Evolutionary conservation across 805 yeast genomes (phyloP), one percentile per base, ranked within the genome.

Genomic region (Kuraishia hungarica): DNA sequence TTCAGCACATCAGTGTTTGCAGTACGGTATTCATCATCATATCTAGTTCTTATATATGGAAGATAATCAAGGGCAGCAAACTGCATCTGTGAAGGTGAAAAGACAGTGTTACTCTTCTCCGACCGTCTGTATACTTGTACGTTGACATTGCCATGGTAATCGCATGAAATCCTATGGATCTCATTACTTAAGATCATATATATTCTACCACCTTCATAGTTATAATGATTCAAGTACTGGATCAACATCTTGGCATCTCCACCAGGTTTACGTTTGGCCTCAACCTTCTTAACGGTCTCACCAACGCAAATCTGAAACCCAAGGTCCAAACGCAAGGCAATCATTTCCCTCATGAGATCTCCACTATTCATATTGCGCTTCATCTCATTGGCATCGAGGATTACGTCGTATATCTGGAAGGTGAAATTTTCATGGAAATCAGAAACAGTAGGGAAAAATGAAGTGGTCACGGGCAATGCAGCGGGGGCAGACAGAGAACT

Each of bases 231-330:
- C 23, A 86, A 72, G 54, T 84, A 82, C 61, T 84, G 85, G 7
- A 79, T 73, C 46, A 89, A 66, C 15, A 78, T 67, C 17, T 78
- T 80, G 1, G 81, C 77, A 60, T 77, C 78, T 51, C 88, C 82
- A 51, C 77, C 73, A 8, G 85, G 76, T 55, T 80, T 71, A 57
- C 86, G 68, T 57, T 78, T 80, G 28, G 78, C 69, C 67, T 93
- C 97, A 2, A 87, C 80, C 51, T 76, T 78, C 46, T 78, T 76
- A 1, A 89, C 93, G 24, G 72, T 74, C 0, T 81, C 79, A 0
- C 96, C 96, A 50, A 81, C 81, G 60, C 96, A 89, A 35, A 94
- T 83, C 65, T 94, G 99, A 65, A 91, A 96, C 0, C 99, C 99
- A 55, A 89, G 74, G 54, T 89, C 78, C 26, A 94, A 73, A 56